Evolutionary conservation across 768 basidiomycete species (phyloP), one percentile per base, ranked within the genome.

Genomic region (Boletus tomentosulus): DNA sequence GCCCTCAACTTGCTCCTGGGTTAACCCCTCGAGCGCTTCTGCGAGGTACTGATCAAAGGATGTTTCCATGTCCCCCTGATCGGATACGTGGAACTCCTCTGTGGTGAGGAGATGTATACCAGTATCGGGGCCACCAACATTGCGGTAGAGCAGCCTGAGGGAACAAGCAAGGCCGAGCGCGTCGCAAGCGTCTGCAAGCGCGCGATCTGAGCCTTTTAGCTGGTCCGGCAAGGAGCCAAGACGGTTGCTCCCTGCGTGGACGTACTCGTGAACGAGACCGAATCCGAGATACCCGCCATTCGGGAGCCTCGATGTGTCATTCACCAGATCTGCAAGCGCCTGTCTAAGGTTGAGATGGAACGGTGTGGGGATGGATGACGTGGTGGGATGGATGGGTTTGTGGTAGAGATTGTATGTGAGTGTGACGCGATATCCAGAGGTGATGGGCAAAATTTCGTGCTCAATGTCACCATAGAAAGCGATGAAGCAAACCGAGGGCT

Each of bases 381-480:
- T 39, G 9, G n/a, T 22, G 10, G 38, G n/a, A 19, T 11, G 38
- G 11, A 22, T 39, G 10, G 38, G 38, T 19, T 19, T 39, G 11
- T 39, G 38, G 19, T 39, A 39, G 9, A 77, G 68, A 56, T 75
- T 76, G 62, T 73, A 75, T 2, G 77, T 74, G 46, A 80, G 38
- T 6, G 74, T 78, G 34, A 80, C 67, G 1, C 79, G 71, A 38
- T 72, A 63, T 3, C 79, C 78, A 0, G 71, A 67, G 7, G 38
- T 66, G 49, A 80, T 73, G 0, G 65, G 68, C 13, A 66, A 39
- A 30, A 80, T 74, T 47, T 79, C 73, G 56, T 78, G 76, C 49
- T 77, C 73, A 55, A 78, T 64, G 46, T 78, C 78, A 28, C 72
- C 69, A 63, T 68, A 53, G 24, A 80, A 77, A 8, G 76, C 73